phyloP scores from a whole-genome alignment of 345 rosid species.

The Populus deltoides region DNA sequence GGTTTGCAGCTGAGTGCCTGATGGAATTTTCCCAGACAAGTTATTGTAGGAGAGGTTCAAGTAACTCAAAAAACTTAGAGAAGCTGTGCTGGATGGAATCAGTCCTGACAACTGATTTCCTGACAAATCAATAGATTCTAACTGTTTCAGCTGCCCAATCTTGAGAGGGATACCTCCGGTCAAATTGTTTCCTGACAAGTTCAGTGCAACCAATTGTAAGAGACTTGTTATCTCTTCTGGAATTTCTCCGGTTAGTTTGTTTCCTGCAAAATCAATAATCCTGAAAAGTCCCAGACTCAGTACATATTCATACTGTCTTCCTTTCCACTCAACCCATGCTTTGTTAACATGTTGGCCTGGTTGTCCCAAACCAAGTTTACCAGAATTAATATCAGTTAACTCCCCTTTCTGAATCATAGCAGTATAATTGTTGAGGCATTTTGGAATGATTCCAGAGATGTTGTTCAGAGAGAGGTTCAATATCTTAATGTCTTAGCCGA shows the following conservation, averaged over 20 bases:
- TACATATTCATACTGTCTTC: background rate
- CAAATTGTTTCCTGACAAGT: background rate
- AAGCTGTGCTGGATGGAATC: background rate
- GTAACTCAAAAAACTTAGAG: background rate
- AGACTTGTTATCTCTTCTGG: background rate
- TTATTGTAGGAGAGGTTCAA: conserved; percentile 6
- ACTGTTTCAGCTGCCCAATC: background rate
- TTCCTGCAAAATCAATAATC: conserved; percentile 1
- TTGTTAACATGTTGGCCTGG: background rate
- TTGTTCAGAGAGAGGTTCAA: conserved; percentile 20
- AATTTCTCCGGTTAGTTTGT: background rate
- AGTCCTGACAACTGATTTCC: background rate
- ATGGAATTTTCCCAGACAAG: conserved; percentile 2
- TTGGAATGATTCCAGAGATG: conserved; percentile 15
- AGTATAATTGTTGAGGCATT: conserved; percentile 16
- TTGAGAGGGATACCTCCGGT: background rate
- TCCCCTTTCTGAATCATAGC: conserved; percentile 3
- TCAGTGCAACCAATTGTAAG: background rate
- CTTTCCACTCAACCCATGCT: conserved; percentile 9
- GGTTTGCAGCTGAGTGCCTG: conserved; percentile 6
- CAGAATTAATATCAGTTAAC: background rate
- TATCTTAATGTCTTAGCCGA: conserved; percentile 11
- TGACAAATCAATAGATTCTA: conserved; percentile 11
- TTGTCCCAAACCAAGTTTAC: too few species aligned
- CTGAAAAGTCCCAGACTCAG: background rate